These are phyloP conservation scores for Pezicula neosporulosa DNA, from an alignment of 2,329 filamentous ascomycete species.

Conservation along the genomic window DNA sequence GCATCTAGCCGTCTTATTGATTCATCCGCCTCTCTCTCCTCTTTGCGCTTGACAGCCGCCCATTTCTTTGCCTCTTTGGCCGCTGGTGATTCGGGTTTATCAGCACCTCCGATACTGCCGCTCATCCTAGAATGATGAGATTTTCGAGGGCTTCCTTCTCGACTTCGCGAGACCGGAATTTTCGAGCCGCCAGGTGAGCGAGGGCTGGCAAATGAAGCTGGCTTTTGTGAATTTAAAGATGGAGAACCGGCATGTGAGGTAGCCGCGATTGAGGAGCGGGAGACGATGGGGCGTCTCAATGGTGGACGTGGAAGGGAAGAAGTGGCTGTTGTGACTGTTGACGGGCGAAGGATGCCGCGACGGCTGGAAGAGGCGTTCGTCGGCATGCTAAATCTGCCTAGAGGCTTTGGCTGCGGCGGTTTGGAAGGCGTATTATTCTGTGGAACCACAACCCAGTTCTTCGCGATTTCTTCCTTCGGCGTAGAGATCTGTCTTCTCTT, in stretches of 20 bases:
- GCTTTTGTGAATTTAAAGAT: slow-evolving; percentile 34
- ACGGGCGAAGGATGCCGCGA: slow-evolving; percentile 2
- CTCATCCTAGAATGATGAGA: too few species aligned
- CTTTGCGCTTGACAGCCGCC: slow-evolving; percentile 66
- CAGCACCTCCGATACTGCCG: not conserved
- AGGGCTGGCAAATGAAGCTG: slow-evolving; percentile 51
- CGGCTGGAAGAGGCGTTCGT: slow-evolving; percentile 20
- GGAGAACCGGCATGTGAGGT: slow-evolving; percentile 47
- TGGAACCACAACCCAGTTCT: slow-evolving; percentile 68
- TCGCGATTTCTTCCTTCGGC: slow-evolving; percentile 53
- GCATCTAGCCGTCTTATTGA: slow-evolving; percentile 77
- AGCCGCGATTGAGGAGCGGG: slow-evolving; percentile 27
- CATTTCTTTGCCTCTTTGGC: slow-evolving; percentile 69
- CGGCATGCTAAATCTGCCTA: slow-evolving; percentile 20
- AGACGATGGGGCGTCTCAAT: slow-evolving; percentile 18
- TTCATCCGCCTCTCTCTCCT: slow-evolving; percentile 75
- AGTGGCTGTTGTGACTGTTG: slow-evolving; percentile 1
- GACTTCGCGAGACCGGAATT: slow-evolving; percentile 8
- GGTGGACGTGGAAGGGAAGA: slow-evolving; percentile 9
- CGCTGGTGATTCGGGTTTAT: slow-evolving; percentile 24
- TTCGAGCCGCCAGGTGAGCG: slow-evolving; percentile 34
- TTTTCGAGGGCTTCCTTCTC: too few species aligned
- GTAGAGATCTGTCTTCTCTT: slow-evolving; percentile 45
- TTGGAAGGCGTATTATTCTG: slow-evolving; percentile 7
- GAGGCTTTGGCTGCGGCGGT: slow-evolving; percentile 9